Evolutionary conservation across 1,139 yeast genomes (phyloP).

Genomic region (Yamadazyma triangularis): DNA sequence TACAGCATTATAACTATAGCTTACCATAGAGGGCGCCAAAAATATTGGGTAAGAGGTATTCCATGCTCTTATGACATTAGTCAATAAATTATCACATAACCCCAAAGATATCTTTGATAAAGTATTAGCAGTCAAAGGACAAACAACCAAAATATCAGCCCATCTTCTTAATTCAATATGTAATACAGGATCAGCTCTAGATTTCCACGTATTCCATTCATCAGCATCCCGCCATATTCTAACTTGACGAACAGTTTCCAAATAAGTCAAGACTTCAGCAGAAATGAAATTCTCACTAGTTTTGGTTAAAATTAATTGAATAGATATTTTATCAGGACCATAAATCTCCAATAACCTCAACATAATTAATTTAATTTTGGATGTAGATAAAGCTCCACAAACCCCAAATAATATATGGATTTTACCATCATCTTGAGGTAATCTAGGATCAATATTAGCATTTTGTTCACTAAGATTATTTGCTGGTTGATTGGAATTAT

Average conservation of each 20-base stretch:
- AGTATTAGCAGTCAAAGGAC: slow-evolving; percentile 89
- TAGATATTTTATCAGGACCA: slow-evolving; percentile 65
- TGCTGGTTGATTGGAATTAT: slow-evolving; percentile 1
- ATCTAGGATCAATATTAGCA: slow-evolving; percentile 66
- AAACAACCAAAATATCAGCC: slow-evolving; percentile 89
- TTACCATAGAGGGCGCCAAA: slow-evolving; percentile 92
- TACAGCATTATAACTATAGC: slow-evolving; percentile 83
- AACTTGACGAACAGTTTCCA: slow-evolving; percentile 40
- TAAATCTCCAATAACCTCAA: slow-evolving; percentile 76
- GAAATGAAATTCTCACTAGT: slow-evolving; percentile 80
- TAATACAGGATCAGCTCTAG: slow-evolving; percentile 83
- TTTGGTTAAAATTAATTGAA: slow-evolving; percentile 77
- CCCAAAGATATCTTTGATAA: slow-evolving; percentile 88
- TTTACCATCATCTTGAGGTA: slow-evolving; percentile 90
- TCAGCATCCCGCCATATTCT: slow-evolving; percentile 86
- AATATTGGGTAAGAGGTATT: slow-evolving; percentile 81
- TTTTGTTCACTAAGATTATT: slow-evolving; percentile 34
- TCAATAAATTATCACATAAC: slow-evolving; percentile 80
- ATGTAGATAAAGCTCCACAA: slow-evolving; percentile 82
- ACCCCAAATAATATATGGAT: slow-evolving; percentile 83
- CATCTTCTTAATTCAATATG: slow-evolving; percentile 91
- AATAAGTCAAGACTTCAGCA: slow-evolving; percentile 43
- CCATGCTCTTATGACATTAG: slow-evolving; percentile 91
- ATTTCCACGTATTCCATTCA: slow-evolving; percentile 88
- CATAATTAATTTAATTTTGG: slow-evolving; percentile 70